phyloP scores from a whole-genome alignment of 2,329 filamentous ascomycete genomes.

The Aureobasidium musti region DNA sequence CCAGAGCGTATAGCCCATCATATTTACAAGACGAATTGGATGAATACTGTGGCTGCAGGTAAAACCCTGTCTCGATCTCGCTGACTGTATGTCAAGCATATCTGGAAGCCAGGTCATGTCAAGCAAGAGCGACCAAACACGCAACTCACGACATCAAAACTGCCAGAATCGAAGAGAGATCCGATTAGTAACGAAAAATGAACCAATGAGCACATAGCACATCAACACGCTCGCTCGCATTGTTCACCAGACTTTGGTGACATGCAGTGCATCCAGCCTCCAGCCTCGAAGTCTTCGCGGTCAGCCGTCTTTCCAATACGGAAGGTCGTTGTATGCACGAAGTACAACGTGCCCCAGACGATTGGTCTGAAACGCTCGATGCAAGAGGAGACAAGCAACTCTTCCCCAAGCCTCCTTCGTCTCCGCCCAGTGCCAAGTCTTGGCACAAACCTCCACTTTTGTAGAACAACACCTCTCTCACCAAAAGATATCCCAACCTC shows the following conservation, averaged over 20 bases:
- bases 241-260: background rate
- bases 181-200: too few relatives aligned
- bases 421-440: slow-evolving; percentile 4
- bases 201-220: background rate
- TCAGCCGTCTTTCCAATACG: slow-evolving; percentile 4
- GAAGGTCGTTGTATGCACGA: slow-evolving; percentile 15
- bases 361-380: slow-evolving; percentile 3
- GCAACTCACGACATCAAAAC: too few relatives aligned
- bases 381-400: slow-evolving; percentile 5
- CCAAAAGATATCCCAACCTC: background rate
- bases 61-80: too few relatives aligned
- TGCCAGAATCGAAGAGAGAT: background rate
- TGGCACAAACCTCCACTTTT: background rate
- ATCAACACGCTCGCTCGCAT: background rate
- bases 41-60: too few relatives aligned
- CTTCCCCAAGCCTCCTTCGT: background rate
- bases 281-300: background rate
- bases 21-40: too few relatives aligned
- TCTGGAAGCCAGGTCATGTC: background rate
- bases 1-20: too few relatives aligned
- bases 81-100: too few relatives aligned
- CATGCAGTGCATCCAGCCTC: background rate
- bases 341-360: slow-evolving; percentile 18
- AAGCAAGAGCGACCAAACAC: background rate
- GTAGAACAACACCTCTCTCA: background rate